Evolutionary conservation across 2,329 filamentous ascomycete species (phyloP).

Genomic region (Aureobasidium subglaciale): DNA sequence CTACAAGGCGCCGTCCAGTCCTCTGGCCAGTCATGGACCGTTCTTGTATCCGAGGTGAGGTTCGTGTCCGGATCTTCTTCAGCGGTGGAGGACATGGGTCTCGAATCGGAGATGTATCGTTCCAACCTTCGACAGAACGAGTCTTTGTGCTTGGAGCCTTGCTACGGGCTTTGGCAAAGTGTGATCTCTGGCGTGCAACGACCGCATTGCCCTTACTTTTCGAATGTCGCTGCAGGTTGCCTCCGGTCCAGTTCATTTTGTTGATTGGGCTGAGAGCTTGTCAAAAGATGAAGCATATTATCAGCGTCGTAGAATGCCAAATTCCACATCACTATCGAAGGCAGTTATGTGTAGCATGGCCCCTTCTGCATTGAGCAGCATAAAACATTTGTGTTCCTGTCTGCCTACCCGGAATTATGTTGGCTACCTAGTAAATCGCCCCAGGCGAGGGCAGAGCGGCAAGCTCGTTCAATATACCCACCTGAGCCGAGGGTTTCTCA

Average conservation of each 20-base stretch:
- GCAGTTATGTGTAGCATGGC: background rate
- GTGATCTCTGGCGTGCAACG: conserved; percentile 37
- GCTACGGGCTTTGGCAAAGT: conserved; percentile 37
- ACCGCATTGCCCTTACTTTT: conserved; percentile 31
- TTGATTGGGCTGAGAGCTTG: background rate
- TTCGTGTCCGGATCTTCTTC: background rate
- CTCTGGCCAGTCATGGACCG: background rate
- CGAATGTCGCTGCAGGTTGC: conserved; percentile 31
- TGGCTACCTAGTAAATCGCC: background rate
- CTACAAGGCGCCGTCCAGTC: background rate
- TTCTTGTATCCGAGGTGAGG: background rate
- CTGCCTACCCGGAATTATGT: background rate
- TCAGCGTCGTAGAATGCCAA: background rate
- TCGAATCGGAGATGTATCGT: background rate
- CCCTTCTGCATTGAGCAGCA: background rate
- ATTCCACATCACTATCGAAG: background rate
- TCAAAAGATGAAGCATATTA: background rate
- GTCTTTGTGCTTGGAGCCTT: conserved; percentile 24
- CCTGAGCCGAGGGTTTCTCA: background rate
- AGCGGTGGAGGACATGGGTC: background rate
- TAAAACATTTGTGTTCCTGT: background rate
- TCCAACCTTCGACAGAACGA: background rate
- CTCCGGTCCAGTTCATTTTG: conserved; percentile 45
- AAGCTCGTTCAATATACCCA: background rate
- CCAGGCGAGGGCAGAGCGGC: background rate